Base-by-base conservation (phyloP, 2,329 filamentous ascomycete genomes). In the Rugonectria rugulosa region DNA sequence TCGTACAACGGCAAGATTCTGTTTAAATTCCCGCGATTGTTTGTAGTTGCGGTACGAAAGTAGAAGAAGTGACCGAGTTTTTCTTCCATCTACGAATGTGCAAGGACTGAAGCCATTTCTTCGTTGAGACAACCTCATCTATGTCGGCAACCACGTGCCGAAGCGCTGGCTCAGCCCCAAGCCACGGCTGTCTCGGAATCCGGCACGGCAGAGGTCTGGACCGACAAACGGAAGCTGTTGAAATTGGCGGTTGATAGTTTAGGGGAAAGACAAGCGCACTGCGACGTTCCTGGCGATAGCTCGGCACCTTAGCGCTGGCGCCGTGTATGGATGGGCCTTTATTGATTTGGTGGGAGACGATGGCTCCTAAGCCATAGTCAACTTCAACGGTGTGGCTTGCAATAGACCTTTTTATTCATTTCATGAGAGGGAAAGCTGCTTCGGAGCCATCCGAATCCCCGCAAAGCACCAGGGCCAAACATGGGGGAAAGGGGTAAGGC, bases 1-100 rank as follows among this genome's bases (percentile, higher is more conserved):
- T 68, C 76, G 43, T 63, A 41, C 3, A 82, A 86, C 68, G 83
- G 82, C 2, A 79, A 73, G 53, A 82, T 87, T 1, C 60, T 86
- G 54, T 65, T 87, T 56, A 72, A 68, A n/a, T 87, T 82, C 63
- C 83, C 82, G 17, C 72, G 84, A 37, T 64, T 86, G 43, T 86
- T 87, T 72, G 71, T 86, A 17, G 79, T 86, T 19, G 78, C 79
- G 4, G 37, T 50, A 29, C 29, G 47, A 34, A 47, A 47, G 23
- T 47, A 38, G 31, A 38, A n/a, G n/a, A n/a, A n/a, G n/a, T n/a
- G n/a, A n/a, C n/a, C n/a, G n/a, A n/a, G n/a, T n/a, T n/a, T n/a
- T n/a, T n/a, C n/a, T n/a, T n/a, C n/a, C n/a, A n/a, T n/a, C n/a
- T n/a, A n/a, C n/a, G n/a, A n/a, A n/a, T n/a, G n/a, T n/a, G n/a